These are phyloP conservation scores for Suillus bovinus DNA, from an alignment of 768 basidiomycete species.

Conservation along the genomic window DNA sequence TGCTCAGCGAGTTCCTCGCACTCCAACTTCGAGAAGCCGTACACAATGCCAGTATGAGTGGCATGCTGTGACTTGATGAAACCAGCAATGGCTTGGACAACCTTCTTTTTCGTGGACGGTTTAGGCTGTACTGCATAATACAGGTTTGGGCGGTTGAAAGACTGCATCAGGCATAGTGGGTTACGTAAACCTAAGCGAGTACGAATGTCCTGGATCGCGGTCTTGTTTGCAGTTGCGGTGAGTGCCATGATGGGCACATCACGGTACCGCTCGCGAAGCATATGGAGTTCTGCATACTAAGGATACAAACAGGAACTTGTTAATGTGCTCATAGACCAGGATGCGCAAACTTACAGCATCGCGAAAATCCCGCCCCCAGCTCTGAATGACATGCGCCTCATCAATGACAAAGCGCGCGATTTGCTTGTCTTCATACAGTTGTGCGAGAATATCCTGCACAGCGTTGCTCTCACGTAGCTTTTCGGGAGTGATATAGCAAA, in stretches of 20 bases:
- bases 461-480: slow-evolving; percentile 64
- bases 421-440: slow-evolving; percentile 54
- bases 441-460: slow-evolving; percentile 55
- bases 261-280: slow-evolving; percentile 74
- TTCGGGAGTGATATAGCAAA: slow-evolving; percentile 93
- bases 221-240: slow-evolving; percentile 89
- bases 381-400: slow-evolving; percentile 93
- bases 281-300: slow-evolving; percentile 69
- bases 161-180: slow-evolving; percentile 63
- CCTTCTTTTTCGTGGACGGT: slow-evolving; percentile 39
- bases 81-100: slow-evolving; percentile 60
- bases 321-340: neutral
- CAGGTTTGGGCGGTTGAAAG: slow-evolving; percentile 94
- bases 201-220: slow-evolving; percentile 79
- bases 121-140: slow-evolving; percentile 67
- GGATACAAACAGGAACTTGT: neutral
- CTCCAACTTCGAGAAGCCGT: slow-evolving; percentile 66
- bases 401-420: slow-evolving; percentile 93
- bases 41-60: slow-evolving; percentile 78
- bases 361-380: slow-evolving; percentile 95
- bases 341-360: slow-evolving; percentile 55
- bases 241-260: slow-evolving; percentile 91
- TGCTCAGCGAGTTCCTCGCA: slow-evolving; percentile 82
- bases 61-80: slow-evolving; percentile 64
- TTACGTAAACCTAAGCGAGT: slow-evolving; percentile 63